Conservation (phyloP, 202 grass and related monocot species). For the Cymbopogon flexuosus region DNA sequence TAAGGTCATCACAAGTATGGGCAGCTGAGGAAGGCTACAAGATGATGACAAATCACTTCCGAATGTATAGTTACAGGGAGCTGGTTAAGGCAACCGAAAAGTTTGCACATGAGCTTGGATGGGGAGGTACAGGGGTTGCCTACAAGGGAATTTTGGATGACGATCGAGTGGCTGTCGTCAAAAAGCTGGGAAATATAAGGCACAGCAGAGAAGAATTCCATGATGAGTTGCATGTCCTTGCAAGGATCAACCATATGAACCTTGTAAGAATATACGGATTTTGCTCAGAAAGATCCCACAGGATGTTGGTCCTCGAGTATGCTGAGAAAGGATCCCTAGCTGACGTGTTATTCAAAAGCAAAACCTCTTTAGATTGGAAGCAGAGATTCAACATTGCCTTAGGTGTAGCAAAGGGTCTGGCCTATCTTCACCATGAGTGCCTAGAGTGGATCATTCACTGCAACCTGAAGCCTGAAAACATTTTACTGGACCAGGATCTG, state of each 20-base stretch:
- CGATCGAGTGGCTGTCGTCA: constrained; percentile 35
- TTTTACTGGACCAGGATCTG: constrained; percentile 40
- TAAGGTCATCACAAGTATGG: constrained; percentile 33
- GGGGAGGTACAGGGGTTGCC: constrained; percentile 40
- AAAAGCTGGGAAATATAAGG: constrained; percentile 46
- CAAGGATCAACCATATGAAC: constrained; percentile 58
- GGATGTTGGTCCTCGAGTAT: constrained; percentile 50
- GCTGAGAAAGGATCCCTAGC: constrained; percentile 46
- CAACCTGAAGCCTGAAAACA: constrained; percentile 47
- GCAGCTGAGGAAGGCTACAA: constrained; percentile 45
- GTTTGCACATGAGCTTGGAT: constrained; percentile 46
- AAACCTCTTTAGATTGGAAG: constrained; percentile 31
- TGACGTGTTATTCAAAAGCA: constrained; percentile 31
- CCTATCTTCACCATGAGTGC: constrained; percentile 60
- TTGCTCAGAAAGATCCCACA: constrained; percentile 40
- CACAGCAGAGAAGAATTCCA: constrained; percentile 41
- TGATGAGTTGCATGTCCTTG: constrained; percentile 39
- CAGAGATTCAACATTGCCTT: constrained; percentile 48
- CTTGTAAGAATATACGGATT: constrained; percentile 48
- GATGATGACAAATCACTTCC: constrained; percentile 50
- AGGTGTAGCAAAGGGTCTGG: constrained; percentile 47
- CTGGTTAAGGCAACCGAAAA: constrained; percentile 51
- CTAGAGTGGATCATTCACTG: constrained; percentile 62
- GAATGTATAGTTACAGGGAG: constrained; percentile 46
- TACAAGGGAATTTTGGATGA: constrained; percentile 51